These are phyloP conservation scores for Coemansia sp. DNA, from an alignment of 192 early-diverging fungal species.

Conservation along the genomic window DNA sequence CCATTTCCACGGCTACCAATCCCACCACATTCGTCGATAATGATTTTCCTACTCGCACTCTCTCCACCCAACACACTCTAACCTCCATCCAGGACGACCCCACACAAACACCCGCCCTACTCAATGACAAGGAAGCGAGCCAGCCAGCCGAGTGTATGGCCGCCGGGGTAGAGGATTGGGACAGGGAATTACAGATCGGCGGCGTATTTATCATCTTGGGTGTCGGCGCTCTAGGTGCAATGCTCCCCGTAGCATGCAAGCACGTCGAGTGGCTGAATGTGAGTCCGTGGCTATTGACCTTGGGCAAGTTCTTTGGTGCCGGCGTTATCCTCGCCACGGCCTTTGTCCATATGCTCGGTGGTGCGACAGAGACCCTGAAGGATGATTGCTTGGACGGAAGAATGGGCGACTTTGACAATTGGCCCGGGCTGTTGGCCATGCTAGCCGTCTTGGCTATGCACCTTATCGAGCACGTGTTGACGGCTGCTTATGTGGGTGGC, in stretches of 20 bases:
- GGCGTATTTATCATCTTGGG: conserved; percentile 59
- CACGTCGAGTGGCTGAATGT: conserved; percentile 28
- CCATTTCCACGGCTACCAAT: background rate
- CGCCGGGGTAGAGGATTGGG: conserved; percentile 41
- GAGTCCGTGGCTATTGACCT: conserved; percentile 35
- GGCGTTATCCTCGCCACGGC: conserved; percentile 75
- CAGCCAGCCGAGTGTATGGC: conserved; percentile 27
- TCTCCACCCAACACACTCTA: background rate
- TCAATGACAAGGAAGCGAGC: background rate
- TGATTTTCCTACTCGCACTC: background rate
- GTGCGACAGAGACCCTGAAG: conserved; percentile 56
- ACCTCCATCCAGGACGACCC: background rate
- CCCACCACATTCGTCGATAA: background rate
- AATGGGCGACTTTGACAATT: conserved; percentile 55
- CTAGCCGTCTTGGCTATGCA: conserved; percentile 65
- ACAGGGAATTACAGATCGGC: conserved; percentile 53
- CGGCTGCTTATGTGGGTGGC: conserved; percentile 6
- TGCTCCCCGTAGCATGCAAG: conserved; percentile 54
- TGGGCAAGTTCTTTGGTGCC: conserved; percentile 60
- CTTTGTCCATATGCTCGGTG: conserved; percentile 75
- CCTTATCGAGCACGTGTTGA: conserved; percentile 59
- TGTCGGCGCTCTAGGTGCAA: conserved; percentile 54
- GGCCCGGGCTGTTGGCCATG: conserved; percentile 63
- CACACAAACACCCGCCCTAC: background rate
- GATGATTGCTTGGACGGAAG: conserved; percentile 56